Evolutionary conservation across 225 moss, liverwort and hornwort species (phyloP), one percentile per base, ranked within the genome.

Genomic region (Pseudisothecium myosuroides): DNA sequence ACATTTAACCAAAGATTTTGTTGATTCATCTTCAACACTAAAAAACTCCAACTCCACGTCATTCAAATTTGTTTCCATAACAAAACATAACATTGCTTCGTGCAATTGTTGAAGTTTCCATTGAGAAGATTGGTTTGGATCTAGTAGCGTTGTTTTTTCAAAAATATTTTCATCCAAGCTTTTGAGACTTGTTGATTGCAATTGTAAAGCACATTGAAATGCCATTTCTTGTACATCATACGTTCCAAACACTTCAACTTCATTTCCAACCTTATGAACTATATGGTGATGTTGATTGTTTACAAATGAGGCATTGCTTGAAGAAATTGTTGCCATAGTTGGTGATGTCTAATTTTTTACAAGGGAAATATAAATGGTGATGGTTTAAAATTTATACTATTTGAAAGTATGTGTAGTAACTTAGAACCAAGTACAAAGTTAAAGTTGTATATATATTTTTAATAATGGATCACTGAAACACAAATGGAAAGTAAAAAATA

Each of bases 1-100:
- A 5, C 8, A 17, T 2, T 31, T 4, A 10, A 0, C 71, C 11
- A 16, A 52, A 4, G 39, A 54, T 2, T 4, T 0, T 26, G 5
- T 43, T 7, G 37, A 31, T 59, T 56, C 29, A n/a, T n/a, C 43
- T 19, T 10, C 0, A 0, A 88, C 58, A 29, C 5, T 21, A 31
- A 10, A 81, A 50, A 82, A 19, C 2, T 72, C 72, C 29, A 72
- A 11, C 4, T 73, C 50, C 21, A 39, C 1, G 3, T 29, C n/a
- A 17, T 26, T 29, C 23, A 72, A 22, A 5, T 61, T 60, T 16
- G 71, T 82, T 36, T 88, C 72, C 2, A 0, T 11, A 5, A 61
- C 6, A 22, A 81, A 88, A 61, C 1, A 2, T 2, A 26, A 17
- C 39, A 88, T 37, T 39, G 72, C 62, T 6, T 61, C 16, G 12